Percentiles rank a stretch among this genome's conserved stretches.
phyloP scores from a whole-genome alignment of 352 stramenopile genomes.

The Phytophthora tentaculata region DNA sequence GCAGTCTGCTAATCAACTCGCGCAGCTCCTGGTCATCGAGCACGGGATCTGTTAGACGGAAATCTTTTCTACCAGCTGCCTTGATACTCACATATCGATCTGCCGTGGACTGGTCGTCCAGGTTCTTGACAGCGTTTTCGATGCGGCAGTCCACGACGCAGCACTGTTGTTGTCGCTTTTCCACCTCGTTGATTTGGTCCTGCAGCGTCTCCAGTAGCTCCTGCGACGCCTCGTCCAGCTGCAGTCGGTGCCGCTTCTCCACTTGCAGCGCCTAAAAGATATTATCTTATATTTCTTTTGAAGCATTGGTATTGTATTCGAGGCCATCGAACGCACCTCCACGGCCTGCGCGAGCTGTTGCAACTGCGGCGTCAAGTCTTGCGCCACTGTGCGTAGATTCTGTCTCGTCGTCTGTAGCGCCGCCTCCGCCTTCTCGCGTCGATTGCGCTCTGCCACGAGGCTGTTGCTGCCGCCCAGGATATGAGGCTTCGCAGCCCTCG shows the following conservation, averaged over 20 bases:
- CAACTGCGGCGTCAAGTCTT: slow-evolving; percentile 57
- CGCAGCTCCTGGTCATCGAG: slow-evolving; percentile 45
- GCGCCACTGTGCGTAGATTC: slow-evolving; percentile 45
- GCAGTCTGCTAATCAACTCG: slow-evolving; percentile 44
- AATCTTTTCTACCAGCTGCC: too few species aligned
- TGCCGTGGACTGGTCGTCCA: slow-evolving; percentile 37
- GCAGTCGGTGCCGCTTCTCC: slow-evolving; percentile 59
- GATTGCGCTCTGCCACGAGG: slow-evolving; percentile 60
- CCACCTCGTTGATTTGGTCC: slow-evolving; percentile 56
- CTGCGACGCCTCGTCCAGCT: slow-evolving; percentile 67
- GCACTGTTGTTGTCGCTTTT: slow-evolving; percentile 36
- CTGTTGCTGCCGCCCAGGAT: slow-evolving; percentile 76
- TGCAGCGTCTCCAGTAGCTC: slow-evolving; percentile 62
- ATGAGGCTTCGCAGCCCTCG: slow-evolving; percentile 38
- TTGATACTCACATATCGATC: slow-evolving; percentile 46
- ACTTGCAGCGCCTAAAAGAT: slow-evolving; percentile 55
- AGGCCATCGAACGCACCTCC: slow-evolving; percentile 37
- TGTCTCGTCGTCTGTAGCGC: slow-evolving; percentile 42
- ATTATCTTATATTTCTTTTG: not conserved
- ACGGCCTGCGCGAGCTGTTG: slow-evolving; percentile 52
- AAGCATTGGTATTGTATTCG: not conserved
- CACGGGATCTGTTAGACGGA: slow-evolving; percentile 13
- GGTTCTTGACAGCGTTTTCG: slow-evolving; percentile 33
- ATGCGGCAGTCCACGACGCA: slow-evolving; percentile 39
- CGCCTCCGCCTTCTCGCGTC: slow-evolving; percentile 59